Base-by-base conservation (phyloP, 768 basidiomycete genomes). In the Russula sp. region DNA sequence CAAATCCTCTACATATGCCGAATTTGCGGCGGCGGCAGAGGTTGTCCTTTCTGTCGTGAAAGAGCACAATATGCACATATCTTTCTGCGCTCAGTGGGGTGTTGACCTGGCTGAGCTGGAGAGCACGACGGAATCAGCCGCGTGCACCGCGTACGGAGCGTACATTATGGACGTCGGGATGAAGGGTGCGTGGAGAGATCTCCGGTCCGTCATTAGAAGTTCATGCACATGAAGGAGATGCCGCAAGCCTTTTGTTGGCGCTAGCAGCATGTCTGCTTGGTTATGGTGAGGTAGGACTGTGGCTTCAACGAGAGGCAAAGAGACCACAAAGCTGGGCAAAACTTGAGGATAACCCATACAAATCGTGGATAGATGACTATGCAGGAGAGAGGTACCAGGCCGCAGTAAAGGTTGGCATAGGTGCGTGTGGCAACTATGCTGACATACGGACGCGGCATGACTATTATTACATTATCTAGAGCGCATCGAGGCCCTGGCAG, bases 251-350 rank as follows among this genome's bases (percentile, higher is more conserved):
- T 6, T 71, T 88, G n/a, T 86, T 97, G 76, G 89, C 91, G 0
- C 80, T 94, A 1, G 85, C 89, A 11, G 87, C 91, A 9, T 98
- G 95, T 72, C 78, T 96, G 10, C 76, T 96, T 0, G 95, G 94
- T 2, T 98, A 97, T 72, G 94, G 94, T 13, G 91, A 96, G 72
- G 92, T 94, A 0, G 94, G 94, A 1, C 75, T 92, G 46, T 91
- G 92, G 87, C 76, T 98, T 36, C 81, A 85, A 73, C 83, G 80
- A 40, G 80, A 87, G 64, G 81, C 79, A 1, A 71, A 77, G 40
- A 70, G 68, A 46, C 78, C 76, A 11, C 72, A 77, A 28, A 81
- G 78, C 24, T 86, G 85, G 81, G 82, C 89, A 22, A 70, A 78
- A 40, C 71, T 85, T 60, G 81, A 85, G 11, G 84, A 81, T 0